Percentiles rank a stretch among this genome's conserved stretches.
These are phyloP conservation scores for Brettanomyces sp. DNA, from an alignment of 805 yeast genomes.

Conservation along the genomic window DNA sequence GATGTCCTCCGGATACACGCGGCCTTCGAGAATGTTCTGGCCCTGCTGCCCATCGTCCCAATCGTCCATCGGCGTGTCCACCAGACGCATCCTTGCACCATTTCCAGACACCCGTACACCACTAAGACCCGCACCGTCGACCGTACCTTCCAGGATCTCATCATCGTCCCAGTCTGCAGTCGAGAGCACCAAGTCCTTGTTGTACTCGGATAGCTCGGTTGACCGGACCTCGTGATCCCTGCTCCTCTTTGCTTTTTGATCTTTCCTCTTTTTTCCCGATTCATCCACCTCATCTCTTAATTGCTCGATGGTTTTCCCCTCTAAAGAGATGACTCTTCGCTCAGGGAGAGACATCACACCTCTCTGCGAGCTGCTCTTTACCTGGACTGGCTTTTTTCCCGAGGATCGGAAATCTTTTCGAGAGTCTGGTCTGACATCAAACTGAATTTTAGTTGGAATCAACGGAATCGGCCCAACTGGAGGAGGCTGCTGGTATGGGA, in stretches of 20 bases:
- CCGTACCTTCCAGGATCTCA: constrained; percentile 43
- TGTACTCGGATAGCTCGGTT: constrained; percentile 27
- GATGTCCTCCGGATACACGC: constrained; percentile 23
- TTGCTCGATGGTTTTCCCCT: constrained; percentile 18
- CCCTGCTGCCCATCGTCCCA: constrained; percentile 54
- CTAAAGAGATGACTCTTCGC: constrained; percentile 18
- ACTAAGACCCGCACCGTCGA: constrained; percentile 6
- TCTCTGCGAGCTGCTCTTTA: constrained; percentile 3
- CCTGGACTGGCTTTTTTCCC: constrained; percentile 7
- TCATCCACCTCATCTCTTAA: constrained; percentile 4
- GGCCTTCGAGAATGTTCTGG: constrained; percentile 57
- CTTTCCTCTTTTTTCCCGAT: constrained; percentile 7
- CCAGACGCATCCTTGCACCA: constrained; percentile 2
- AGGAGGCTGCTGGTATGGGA: constrained; percentile 44
- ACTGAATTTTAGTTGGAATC: constrained; percentile 46
- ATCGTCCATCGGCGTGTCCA: constrained; percentile 32
- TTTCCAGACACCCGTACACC: constrained; percentile 9
- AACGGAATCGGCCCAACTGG: constrained; percentile 31
- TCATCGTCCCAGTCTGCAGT: constrained; percentile 77
- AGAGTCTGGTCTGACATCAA: constrained; percentile 60
- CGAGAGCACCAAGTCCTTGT: constrained; percentile 53
- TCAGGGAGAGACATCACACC: constrained; percentile 8
- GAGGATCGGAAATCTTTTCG: constrained; percentile 37
- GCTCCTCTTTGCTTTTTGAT: constrained; percentile 6
- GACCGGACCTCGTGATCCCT: neutral